Evolutionary conservation across 805 yeast species (phyloP).

Genomic region (Candida hispaniensis): DNA sequence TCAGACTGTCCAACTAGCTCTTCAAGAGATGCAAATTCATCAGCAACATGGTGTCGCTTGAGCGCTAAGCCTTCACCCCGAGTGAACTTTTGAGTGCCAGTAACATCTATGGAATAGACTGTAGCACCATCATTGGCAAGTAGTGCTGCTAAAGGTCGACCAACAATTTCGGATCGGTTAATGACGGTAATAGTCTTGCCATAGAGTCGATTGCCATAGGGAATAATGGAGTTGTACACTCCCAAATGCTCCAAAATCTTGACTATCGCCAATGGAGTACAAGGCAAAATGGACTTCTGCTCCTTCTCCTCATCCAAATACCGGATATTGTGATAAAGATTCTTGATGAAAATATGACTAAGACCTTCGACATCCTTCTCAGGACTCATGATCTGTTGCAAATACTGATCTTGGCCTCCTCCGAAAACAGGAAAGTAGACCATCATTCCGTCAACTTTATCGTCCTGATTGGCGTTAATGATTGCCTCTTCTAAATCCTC

Average conservation of each 20-base stretch:
- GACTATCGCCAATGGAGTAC: slow-evolving; percentile 92
- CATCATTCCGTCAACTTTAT: slow-evolving; percentile 78
- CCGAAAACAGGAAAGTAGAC: slow-evolving; percentile 97
- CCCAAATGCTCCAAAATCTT: slow-evolving; percentile 86
- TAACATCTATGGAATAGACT: slow-evolving; percentile 83
- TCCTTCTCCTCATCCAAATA: slow-evolving; percentile 56
- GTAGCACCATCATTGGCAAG: slow-evolving; percentile 96
- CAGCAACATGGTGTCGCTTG: slow-evolving; percentile 71
- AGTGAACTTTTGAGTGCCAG: slow-evolving; percentile 81
- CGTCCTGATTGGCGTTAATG: slow-evolving; percentile 70
- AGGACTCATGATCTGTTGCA: slow-evolving; percentile 84
- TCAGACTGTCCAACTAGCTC: slow-evolving; percentile 67
- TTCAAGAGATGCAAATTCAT: slow-evolving; percentile 39
- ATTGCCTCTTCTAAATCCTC: slow-evolving; percentile 79
- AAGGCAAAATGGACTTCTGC: slow-evolving; percentile 82
- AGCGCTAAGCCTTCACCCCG: slow-evolving; percentile 84
- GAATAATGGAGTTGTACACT: slow-evolving; percentile 69
- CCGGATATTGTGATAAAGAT: slow-evolving; percentile 87
- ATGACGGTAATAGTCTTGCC: slow-evolving; percentile 88
- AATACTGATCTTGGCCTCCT: slow-evolving; percentile 85
- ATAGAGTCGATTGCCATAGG: slow-evolving; percentile 83
- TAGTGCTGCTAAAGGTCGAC: slow-evolving; percentile 91
- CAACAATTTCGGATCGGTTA: slow-evolving; percentile 93
- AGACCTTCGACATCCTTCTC: slow-evolving; percentile 96
- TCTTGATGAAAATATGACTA: slow-evolving; percentile 81